A percentile compares a stretch with the other conserved stretches of the same genome.
phyloP scores from a whole-genome alignment of 768 basidiomycete species.

The Tremella fuciformis region DNA sequence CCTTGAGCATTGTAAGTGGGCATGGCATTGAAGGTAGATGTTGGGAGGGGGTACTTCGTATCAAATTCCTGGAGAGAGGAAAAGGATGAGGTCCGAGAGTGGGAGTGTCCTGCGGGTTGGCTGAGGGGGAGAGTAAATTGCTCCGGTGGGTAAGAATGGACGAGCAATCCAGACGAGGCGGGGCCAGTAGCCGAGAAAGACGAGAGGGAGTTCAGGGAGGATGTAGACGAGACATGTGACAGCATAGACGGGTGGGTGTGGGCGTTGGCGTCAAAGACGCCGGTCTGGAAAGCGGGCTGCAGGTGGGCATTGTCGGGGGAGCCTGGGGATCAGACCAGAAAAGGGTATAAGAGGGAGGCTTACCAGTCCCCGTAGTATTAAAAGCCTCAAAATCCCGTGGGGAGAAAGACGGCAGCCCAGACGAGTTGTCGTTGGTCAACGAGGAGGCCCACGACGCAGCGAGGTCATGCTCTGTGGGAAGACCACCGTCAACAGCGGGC shows the following conservation, averaged over 20 bases:
- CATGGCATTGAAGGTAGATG: slow-evolving; percentile 8
- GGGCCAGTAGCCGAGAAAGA: slow-evolving; percentile 7
- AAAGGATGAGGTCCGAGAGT: slow-evolving; percentile 23
- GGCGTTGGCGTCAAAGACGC: slow-evolving; percentile 3
- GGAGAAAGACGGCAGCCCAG: background rate
- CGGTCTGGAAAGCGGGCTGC: background rate
- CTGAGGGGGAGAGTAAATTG: background rate
- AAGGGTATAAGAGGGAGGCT: background rate
- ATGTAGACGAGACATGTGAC: slow-evolving; percentile 1
- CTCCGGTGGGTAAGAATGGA: slow-evolving; percentile 21
- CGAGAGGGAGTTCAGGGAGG: slow-evolving; percentile 20
- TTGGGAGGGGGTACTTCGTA: slow-evolving; percentile 3
- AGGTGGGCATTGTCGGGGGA: slow-evolving; percentile 1
- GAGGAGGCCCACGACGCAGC: background rate
- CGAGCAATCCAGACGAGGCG: slow-evolving; percentile 12
- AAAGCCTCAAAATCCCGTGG: background rate
- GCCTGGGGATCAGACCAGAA: background rate
- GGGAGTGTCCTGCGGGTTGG: background rate
- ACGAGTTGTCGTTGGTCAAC: background rate
- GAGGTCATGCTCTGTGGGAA: background rate
- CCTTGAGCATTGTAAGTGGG: background rate
- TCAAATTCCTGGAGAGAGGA: slow-evolving; percentile 20
- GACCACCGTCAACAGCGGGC: no score
- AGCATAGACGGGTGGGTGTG: background rate
- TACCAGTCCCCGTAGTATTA: background rate